A percentile compares a stretch with the other conserved stretches of the same genome.
Conservation (phyloP, 75 land plant genomes). For the Gnetum montanum region DNA sequence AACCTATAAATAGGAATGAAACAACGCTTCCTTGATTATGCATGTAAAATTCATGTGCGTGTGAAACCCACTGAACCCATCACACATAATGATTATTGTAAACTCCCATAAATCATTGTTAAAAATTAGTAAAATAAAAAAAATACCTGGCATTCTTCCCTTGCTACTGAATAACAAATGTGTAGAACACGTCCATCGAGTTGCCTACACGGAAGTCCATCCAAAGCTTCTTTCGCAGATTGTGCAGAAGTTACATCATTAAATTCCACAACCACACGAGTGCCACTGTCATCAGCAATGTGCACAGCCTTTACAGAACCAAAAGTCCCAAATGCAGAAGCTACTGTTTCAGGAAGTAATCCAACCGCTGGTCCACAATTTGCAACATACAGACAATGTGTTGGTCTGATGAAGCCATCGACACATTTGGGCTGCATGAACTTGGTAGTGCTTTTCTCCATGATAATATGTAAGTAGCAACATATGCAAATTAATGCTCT, state of each 20-base stretch:
- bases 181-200: slow-evolving; percentile 57
- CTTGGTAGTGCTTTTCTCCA: slow-evolving; percentile 3
- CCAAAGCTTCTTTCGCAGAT: slow-evolving; percentile 43
- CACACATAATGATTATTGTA: too few species aligned
- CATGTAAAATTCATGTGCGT: too few species aligned
- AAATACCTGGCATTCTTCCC: slow-evolving; percentile 1
- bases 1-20: too few species aligned
- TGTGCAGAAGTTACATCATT: slow-evolving; percentile 28
- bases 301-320: slow-evolving; percentile 55
- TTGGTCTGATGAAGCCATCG: slow-evolving; percentile 6
- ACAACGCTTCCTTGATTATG: too few species aligned
- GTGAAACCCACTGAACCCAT: too few species aligned
- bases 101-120: too few species aligned
- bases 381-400: slow-evolving; percentile 77
- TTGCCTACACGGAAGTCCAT: slow-evolving; percentile 39
- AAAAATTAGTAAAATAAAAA: not conserved
- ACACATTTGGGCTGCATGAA: slow-evolving; percentile 11
- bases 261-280: slow-evolving; percentile 72
- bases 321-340: slow-evolving; percentile 39
- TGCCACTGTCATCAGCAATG: slow-evolving; percentile 63
- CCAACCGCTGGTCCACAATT: slow-evolving; percentile 94
- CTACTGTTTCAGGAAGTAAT: slow-evolving; percentile 32
- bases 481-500: too few species aligned
- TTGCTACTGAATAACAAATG: slow-evolving; percentile 55
- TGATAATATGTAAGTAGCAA: too few species aligned